Evolutionary conservation across 2,329 filamentous ascomycete species (phyloP).

Genomic region (Zalaria obscura): DNA sequence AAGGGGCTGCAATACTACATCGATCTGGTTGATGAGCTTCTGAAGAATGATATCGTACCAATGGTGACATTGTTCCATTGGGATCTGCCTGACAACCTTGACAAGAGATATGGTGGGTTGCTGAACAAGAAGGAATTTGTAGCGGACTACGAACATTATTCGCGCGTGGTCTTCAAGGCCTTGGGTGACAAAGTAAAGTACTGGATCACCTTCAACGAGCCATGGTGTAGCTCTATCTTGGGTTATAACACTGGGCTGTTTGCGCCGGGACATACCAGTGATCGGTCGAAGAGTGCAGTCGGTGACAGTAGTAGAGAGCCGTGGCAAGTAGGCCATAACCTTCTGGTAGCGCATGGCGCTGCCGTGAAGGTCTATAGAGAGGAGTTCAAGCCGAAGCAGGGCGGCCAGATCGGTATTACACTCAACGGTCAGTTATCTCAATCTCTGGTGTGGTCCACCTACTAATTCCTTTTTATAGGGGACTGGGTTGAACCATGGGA

Average conservation of each 20-base stretch:
- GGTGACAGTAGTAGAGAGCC: constrained; percentile 66
- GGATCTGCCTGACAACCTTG: constrained; percentile 67
- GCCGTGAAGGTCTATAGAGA: constrained; percentile 73
- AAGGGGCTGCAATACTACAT: constrained; percentile 65
- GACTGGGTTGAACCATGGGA: constrained; percentile 73
- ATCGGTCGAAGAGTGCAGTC: constrained; percentile 53
- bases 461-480: constrained; percentile 25
- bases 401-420: constrained; percentile 74
- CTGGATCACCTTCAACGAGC: constrained; percentile 78
- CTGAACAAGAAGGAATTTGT: constrained; percentile 73
- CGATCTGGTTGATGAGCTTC: constrained; percentile 63
- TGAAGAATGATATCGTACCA: constrained; percentile 62
- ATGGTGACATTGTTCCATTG: constrained; percentile 80
- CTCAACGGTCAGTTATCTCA: constrained; percentile 49
- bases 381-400: constrained; percentile 59
- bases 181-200: constrained; percentile 63
- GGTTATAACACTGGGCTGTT: constrained; percentile 67
- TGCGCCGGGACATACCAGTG: constrained; percentile 69
- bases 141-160: constrained; percentile 67
- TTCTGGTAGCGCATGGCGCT: constrained; percentile 65
- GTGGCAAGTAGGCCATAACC: constrained; percentile 70
- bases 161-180: constrained; percentile 59
- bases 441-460: too few species aligned
- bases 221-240: constrained; percentile 70
- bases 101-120: constrained; percentile 69